Conservation (phyloP, 2,329 filamentous ascomycete genomes). For the Pleomassaria siparia region DNA sequence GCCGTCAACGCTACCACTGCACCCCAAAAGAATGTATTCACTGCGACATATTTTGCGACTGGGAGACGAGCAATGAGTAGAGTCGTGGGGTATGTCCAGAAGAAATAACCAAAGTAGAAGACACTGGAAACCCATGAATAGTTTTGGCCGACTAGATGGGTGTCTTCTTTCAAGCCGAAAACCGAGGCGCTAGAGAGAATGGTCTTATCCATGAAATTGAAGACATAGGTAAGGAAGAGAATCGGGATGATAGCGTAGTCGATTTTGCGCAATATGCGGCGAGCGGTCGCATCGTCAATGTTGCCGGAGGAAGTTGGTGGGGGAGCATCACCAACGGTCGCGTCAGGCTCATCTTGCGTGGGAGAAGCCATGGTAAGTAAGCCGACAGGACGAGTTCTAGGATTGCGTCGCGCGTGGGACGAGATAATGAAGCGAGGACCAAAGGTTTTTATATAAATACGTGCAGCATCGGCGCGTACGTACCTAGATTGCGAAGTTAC, state of each 20-base stretch:
- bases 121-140: constrained; percentile 61
- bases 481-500: constrained; percentile 1
- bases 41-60: constrained; percentile 23
- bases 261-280: constrained; percentile 56
- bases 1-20: constrained; percentile 43
- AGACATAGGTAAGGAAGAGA: constrained; percentile 59
- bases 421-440: background rate
- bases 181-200: constrained; percentile 53
- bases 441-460: background rate
- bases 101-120: constrained; percentile 53
- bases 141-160: constrained; percentile 54
- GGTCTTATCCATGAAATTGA: constrained; percentile 65
- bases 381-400: too few species aligned
- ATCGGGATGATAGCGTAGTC: constrained; percentile 59
- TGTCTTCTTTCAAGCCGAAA: constrained; percentile 49
- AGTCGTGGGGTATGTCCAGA: constrained; percentile 25
- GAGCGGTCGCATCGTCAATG: constrained; percentile 13
- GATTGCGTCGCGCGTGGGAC: too few species aligned
- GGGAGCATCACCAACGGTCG: background rate
- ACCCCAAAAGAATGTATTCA: constrained; percentile 22
- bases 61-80: constrained; percentile 22
- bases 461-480: background rate
- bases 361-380: background rate
- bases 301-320: background rate
- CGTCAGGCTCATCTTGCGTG: background rate